These are phyloP conservation scores for Fusarium abutilonis DNA, from an alignment of 2,329 filamentous ascomycete genomes.

Conservation along the genomic window DNA sequence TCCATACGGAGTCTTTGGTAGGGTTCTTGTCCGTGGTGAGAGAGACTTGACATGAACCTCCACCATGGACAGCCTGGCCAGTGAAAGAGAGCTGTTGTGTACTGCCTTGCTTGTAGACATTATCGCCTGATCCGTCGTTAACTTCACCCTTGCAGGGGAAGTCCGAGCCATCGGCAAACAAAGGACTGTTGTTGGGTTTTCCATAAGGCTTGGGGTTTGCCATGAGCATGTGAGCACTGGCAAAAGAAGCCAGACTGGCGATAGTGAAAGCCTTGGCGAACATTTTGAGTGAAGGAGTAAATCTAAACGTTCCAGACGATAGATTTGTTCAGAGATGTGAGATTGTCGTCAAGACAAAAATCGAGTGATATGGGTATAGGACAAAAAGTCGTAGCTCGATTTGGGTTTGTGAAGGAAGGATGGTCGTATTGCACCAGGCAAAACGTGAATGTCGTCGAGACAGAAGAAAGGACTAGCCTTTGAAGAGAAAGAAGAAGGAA, in stretches of 20 bases:
- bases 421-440: conserved; percentile 43
- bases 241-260: conserved; percentile 67
- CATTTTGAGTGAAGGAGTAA: conserved; percentile 56
- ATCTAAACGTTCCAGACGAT: conserved; percentile 50
- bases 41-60: conserved; percentile 90
- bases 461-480: conserved; percentile 45
- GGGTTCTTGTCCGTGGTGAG: conserved; percentile 81
- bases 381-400: conserved; percentile 37
- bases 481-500: conserved; percentile 43
- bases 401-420: conserved; percentile 39
- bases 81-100: conserved; percentile 66
- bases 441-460: conserved; percentile 38
- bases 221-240: conserved; percentile 82
- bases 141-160: conserved; percentile 81
- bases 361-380: conserved; percentile 41
- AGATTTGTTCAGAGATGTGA: conserved; percentile 36
- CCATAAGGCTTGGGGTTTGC: conserved; percentile 71
- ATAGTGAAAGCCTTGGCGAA: conserved; percentile 60
- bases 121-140: conserved; percentile 57
- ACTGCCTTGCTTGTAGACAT: conserved; percentile 64
- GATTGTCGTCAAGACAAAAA: conserved; percentile 45
- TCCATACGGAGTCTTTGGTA: conserved; percentile 75
- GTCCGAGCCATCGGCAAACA: conserved; percentile 67
- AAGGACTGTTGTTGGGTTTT: conserved; percentile 68
- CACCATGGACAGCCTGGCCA: conserved; percentile 83